These are phyloP conservation scores for Fusarium setosum DNA, from an alignment of 2,329 filamentous ascomycete genomes.

Conservation along the genomic window DNA sequence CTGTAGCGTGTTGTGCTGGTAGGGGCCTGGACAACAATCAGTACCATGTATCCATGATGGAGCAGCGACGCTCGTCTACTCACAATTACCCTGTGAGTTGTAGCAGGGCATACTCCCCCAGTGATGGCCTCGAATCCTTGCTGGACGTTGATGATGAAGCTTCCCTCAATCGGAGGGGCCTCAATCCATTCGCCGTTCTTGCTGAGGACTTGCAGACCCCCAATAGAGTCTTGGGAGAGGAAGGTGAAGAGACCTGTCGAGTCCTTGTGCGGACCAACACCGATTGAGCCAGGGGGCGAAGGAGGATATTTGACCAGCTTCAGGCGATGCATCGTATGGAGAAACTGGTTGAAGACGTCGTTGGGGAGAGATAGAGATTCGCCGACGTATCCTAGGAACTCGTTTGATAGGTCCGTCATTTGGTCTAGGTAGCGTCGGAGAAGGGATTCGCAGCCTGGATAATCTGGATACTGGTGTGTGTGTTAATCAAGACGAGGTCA, in stretches of 20 bases:
- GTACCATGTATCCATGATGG: background rate
- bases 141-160: slow-evolving; percentile 9
- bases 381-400: slow-evolving; percentile 4
- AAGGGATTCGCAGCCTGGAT: background rate
- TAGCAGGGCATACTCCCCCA: slow-evolving; percentile 5
- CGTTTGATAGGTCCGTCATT: slow-evolving; percentile 2
- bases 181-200: slow-evolving; percentile 9
- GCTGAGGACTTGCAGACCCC: slow-evolving; percentile 2
- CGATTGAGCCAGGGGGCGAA: background rate
- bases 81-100: slow-evolving; percentile 4
- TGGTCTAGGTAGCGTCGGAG: background rate
- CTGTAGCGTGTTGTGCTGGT: slow-evolving; percentile 10
- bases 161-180: slow-evolving; percentile 1
- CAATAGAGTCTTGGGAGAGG: slow-evolving; percentile 1
- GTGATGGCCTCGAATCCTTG: slow-evolving; percentile 12
- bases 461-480: background rate
- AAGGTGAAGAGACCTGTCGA: slow-evolving; percentile 4
- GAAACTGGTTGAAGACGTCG: slow-evolving; percentile 1
- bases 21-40: background rate
- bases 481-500: background rate
- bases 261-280: slow-evolving; percentile 8
- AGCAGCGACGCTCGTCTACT: background rate
- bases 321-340: slow-evolving; percentile 2
- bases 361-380: background rate
- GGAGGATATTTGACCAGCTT: slow-evolving; percentile 9